phyloP scores from a whole-genome alignment of 1,284 basidiomycete species.

The Apiotrichum laibachii region DNA sequence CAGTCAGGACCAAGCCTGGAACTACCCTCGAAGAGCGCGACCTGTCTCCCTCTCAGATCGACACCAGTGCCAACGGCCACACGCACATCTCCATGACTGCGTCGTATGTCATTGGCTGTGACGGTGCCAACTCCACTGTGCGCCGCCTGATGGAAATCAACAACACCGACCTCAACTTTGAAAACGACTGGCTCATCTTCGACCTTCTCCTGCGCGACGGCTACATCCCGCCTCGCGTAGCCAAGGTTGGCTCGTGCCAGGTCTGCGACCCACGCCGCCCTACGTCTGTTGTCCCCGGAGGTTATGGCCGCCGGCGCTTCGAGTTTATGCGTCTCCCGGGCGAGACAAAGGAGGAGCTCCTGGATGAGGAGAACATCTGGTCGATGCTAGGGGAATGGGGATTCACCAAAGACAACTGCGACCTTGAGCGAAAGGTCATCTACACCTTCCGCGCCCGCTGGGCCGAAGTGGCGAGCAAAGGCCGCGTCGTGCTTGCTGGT shows the following conservation, averaged over 20 bases:
- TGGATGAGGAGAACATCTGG: constrained; percentile 17
- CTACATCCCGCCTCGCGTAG: constrained; percentile 7
- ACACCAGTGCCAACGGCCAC: not conserved
- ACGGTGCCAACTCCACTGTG: constrained; percentile 28
- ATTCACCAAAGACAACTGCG: constrained; percentile 18
- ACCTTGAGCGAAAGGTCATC: constrained; percentile 25
- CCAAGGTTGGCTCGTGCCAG: constrained; percentile 10
- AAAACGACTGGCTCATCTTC: constrained; percentile 27
- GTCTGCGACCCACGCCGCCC: constrained; percentile 26
- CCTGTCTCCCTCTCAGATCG: not conserved
- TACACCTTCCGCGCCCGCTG: constrained; percentile 28
- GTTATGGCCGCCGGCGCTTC: constrained; percentile 19
- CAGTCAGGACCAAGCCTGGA: no score
- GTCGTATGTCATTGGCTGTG: constrained; percentile 23
- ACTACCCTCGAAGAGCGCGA: no score
- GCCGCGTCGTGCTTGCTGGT: constrained; percentile 19
- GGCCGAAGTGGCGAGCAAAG: constrained; percentile 22
- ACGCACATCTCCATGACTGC: constrained; percentile 3
- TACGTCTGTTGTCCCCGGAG: constrained; percentile 20
- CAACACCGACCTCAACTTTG: constrained; percentile 19
- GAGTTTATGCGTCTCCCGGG: constrained; percentile 27
- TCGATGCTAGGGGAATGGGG: constrained; percentile 16
- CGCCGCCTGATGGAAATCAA: constrained; percentile 17
- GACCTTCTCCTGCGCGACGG: constrained; percentile 16
- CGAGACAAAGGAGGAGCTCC: constrained; percentile 13